A percentile compares a stretch with the other conserved stretches of the same genome.
Evolutionary conservation across 306 rosid species (phyloP).

Genomic region (Phaseolus lunatus): DNA sequence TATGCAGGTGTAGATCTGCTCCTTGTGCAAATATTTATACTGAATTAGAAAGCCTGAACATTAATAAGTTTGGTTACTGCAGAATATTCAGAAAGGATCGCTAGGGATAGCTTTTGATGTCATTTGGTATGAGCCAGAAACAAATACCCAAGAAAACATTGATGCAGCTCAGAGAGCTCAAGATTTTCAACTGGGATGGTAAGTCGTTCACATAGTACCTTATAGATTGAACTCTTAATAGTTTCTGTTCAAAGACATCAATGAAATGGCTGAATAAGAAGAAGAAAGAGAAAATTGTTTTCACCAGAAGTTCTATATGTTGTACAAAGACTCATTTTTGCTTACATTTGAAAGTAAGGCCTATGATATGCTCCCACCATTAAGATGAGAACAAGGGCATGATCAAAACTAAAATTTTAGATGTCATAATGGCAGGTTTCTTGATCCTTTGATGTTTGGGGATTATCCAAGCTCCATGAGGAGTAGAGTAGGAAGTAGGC

Average conservation of each 20-base stretch:
- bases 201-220: conserved; percentile 34
- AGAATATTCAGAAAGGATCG: conserved; percentile 74
- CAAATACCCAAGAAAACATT: conserved; percentile 70
- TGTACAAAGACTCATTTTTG: neutral
- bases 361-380: neutral
- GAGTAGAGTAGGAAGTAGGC: conserved; percentile 68
- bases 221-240: neutral
- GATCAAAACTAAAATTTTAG: conserved; percentile 3
- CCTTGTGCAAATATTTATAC: neutral
- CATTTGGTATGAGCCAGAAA: conserved; percentile 77
- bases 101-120: conserved; percentile 87
- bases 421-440: conserved; percentile 65
- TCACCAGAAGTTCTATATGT: neutral
- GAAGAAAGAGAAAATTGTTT: neutral
- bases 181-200: conserved; percentile 99
- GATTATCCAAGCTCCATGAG: conserved; percentile 93
- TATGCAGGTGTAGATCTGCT: neutral
- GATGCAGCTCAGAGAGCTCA: conserved; percentile 87
- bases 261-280: conserved; percentile 30
- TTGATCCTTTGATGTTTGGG: conserved; percentile 86
- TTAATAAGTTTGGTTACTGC: neutral
- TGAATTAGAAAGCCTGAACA: neutral
- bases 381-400: neutral
- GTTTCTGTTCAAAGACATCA: neutral
- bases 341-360: conserved; percentile 7